Conservation (phyloP, 1,284 basidiomycete species). For the Vanrija sp. region DNA sequence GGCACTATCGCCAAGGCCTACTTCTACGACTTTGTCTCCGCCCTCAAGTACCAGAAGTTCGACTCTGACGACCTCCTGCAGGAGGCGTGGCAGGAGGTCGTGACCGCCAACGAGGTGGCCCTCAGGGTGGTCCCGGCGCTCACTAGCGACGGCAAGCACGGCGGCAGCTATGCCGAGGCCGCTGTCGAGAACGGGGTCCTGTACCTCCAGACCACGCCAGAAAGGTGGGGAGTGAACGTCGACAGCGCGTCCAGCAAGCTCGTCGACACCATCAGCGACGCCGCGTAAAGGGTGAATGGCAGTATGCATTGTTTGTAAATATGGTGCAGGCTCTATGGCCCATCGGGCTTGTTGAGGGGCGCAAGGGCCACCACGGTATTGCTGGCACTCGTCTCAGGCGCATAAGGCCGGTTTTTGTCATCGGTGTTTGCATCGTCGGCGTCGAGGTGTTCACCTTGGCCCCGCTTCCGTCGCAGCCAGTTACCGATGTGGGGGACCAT, state of each 20-base stretch:
- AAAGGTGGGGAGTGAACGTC: background rate
- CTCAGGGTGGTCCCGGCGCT: background rate
- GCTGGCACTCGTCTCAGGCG: too few relatives aligned
- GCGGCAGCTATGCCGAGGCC: background rate
- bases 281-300: background rate
- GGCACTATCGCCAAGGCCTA: too few relatives aligned
- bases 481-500: slow-evolving; percentile 8
- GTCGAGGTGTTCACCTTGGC: too few relatives aligned
- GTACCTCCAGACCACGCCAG: background rate
- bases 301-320: background rate
- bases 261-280: background rate
- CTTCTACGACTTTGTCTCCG: background rate
- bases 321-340: background rate
- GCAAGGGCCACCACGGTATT: too few relatives aligned
- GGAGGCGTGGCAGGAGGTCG: slow-evolving; percentile 8
- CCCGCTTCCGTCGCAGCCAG: too few relatives aligned
- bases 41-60: background rate
- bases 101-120: background rate
- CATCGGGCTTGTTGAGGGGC: background rate
- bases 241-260: background rate
- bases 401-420: too few relatives aligned
- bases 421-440: too few relatives aligned
- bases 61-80: slow-evolving; percentile 6
- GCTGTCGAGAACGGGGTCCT: slow-evolving; percentile 1
- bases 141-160: background rate